Conservation (phyloP, 371 early-diverging fungal genomes). For the Mortierella sp. region DNA sequence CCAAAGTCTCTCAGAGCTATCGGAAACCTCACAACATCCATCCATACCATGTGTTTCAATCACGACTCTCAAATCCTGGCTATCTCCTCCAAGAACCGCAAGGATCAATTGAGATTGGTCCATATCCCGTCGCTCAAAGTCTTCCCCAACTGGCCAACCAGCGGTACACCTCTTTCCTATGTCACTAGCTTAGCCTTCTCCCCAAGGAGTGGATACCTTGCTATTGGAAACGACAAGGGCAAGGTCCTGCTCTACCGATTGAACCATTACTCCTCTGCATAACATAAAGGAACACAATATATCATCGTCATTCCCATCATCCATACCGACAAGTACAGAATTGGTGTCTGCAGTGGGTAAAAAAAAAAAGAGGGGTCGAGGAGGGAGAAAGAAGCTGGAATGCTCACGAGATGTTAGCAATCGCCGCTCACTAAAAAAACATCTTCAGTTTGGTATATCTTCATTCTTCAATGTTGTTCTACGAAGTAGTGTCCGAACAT, state of each 20-base stretch:
- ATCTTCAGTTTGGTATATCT: too few relatives aligned
- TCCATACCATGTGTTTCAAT: conserved; percentile 79
- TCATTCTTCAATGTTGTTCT: too few relatives aligned
- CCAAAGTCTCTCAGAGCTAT: conserved; percentile 84
- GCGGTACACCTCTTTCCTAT: conserved; percentile 80
- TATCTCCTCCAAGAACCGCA: conserved; percentile 73
- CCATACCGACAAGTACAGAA: too few relatives aligned
- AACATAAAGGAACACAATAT: conserved; percentile 7
- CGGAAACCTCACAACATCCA: conserved; percentile 84
- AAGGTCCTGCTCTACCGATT: conserved; percentile 85
- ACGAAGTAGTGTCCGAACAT: conserved; percentile 76
- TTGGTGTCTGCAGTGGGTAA: too few relatives aligned
- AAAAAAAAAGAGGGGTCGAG: too few relatives aligned
- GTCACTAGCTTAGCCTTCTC: conserved; percentile 84
- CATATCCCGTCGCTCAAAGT: conserved; percentile 84
- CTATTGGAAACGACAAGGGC: conserved; percentile 90
- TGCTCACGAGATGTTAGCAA: too few relatives aligned
- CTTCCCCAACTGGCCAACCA: conserved; percentile 93
- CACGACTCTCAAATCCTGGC: conserved; percentile 86
- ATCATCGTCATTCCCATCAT: background rate
- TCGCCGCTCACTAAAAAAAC: too few relatives aligned
- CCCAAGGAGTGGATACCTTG: conserved; percentile 88
- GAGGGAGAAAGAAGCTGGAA: too few relatives aligned
- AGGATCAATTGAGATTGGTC: conserved; percentile 79
- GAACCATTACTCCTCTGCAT: conserved; percentile 67